A percentile compares a stretch with the other conserved stretches of the same genome.
phyloP scores from a whole-genome alignment of 1,139 yeast species.

The Suhomyces choctaworum region DNA sequence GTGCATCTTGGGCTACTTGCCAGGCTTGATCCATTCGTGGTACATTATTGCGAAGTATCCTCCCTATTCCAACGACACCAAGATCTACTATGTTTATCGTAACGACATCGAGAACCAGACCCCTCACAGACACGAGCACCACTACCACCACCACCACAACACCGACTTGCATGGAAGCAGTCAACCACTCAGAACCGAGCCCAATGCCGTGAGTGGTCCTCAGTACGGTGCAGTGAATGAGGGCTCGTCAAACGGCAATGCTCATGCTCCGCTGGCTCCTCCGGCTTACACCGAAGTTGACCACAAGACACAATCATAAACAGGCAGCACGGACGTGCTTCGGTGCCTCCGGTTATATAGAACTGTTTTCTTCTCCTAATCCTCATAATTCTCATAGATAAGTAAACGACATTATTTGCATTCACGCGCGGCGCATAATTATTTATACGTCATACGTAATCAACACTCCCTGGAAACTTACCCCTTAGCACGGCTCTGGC shows the following conservation, averaged over 20 bases:
- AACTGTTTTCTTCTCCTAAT: no score
- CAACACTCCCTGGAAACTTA: no score
- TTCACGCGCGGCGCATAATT: no score
- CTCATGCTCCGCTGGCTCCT: conserved; percentile 26
- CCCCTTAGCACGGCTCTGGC: no score
- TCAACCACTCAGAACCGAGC: conserved; percentile 14
- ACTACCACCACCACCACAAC: conserved; percentile 25
- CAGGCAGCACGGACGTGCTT: no score
- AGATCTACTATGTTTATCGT: conserved; percentile 35
- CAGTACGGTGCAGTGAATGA: conserved; percentile 31
- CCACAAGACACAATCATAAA: conserved; percentile 8
- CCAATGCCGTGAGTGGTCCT: conserved; percentile 15
- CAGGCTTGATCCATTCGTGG: conserved; percentile 70
- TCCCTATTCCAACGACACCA: conserved; percentile 23
- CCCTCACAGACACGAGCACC: conserved; percentile 18
- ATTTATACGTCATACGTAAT: no score
- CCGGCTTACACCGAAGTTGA: conserved; percentile 42
- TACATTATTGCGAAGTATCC: conserved; percentile 57
- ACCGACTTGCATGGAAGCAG: conserved; percentile 11
- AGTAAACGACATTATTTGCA: no score
- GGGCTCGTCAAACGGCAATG: conserved; percentile 15
- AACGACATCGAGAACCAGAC: conserved; percentile 36
- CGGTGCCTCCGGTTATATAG: no score
- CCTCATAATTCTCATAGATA: no score
- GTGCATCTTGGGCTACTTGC: conserved; percentile 62